These are phyloP conservation scores for Salix dunnii DNA, from an alignment of 345 rosid species.

Conservation along the genomic window DNA sequence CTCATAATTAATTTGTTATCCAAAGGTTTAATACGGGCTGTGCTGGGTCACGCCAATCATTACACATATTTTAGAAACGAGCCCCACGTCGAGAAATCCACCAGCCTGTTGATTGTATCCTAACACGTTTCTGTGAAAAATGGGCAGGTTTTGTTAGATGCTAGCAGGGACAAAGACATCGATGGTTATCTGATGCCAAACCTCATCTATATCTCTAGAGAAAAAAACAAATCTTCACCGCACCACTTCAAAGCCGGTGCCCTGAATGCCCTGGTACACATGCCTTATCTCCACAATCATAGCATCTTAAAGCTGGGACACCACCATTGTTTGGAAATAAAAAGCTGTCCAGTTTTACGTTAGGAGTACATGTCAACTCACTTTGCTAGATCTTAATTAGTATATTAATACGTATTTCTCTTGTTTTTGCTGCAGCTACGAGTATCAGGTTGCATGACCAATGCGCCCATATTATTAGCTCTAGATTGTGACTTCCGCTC, in stretches of 20 bases:
- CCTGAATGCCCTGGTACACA: conserved; percentile 54
- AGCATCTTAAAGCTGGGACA: too few species aligned
- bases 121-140: neutral
- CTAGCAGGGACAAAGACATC: conserved; percentile 36
- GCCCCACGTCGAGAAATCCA: too few species aligned
- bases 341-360: too few species aligned
- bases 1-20: too few species aligned
- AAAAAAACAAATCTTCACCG: conserved; percentile 43
- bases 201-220: conserved; percentile 61
- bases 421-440: conserved; percentile 45
- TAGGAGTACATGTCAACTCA: too few species aligned
- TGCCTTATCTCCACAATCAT: neutral
- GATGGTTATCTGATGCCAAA: conserved; percentile 44
- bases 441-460: conserved; percentile 64
- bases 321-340: too few species aligned
- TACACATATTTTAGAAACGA: too few species aligned
- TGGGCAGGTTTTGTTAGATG: conserved; percentile 46
- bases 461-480: conserved; percentile 61
- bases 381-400: too few species aligned
- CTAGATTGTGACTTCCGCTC: conserved; percentile 85
- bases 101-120: too few species aligned
- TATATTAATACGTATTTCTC: too few species aligned
- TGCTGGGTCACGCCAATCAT: too few species aligned
- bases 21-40: too few species aligned
- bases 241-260: conserved; percentile 89